Conservation (phyloP, 768 basidiomycete species). For the Chalciporus chontae region DNA sequence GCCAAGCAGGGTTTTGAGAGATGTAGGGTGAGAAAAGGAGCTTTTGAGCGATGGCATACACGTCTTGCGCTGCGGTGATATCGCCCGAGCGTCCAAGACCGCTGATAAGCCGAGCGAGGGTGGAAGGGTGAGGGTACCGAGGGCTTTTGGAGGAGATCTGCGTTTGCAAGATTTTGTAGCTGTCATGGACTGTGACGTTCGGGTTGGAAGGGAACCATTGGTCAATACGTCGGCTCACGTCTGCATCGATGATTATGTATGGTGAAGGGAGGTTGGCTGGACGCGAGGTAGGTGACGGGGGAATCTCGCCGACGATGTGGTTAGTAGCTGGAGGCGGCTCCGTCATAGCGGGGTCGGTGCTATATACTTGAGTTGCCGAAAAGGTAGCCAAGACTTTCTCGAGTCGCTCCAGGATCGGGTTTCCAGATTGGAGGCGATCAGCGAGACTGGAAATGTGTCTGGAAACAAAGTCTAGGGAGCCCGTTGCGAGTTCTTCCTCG, state of each 20-base stretch:
- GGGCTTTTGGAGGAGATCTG: constrained; percentile 37
- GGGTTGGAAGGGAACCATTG: constrained; percentile 30
- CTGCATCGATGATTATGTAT: constrained; percentile 21
- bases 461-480: constrained; percentile 27
- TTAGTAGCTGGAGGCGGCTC: constrained; percentile 13
- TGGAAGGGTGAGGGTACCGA: constrained; percentile 47
- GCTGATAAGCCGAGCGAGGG: constrained; percentile 63
- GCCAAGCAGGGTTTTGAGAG: constrained; percentile 42
- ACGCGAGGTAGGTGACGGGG: constrained; percentile 21
- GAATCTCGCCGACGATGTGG: constrained; percentile 32
- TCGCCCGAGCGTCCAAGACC: constrained; percentile 61
- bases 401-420: not conserved
- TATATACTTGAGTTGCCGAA: too few relatives aligned
- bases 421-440: constrained; percentile 2
- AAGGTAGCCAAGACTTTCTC: constrained; percentile 13
- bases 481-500: constrained; percentile 7
- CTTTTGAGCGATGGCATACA: constrained; percentile 68
- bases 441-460: constrained; percentile 8
- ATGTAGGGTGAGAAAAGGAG: constrained; percentile 44
- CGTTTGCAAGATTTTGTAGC: constrained; percentile 48
- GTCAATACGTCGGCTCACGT: constrained; percentile 31
- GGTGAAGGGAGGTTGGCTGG: constrained; percentile 12
- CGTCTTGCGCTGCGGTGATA: constrained; percentile 54
- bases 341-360: too few relatives aligned
- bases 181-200: constrained; percentile 32